Base-by-base conservation (phyloP, 176 grass and related monocot genomes). In the Echinochloa phyllopogon region DNA sequence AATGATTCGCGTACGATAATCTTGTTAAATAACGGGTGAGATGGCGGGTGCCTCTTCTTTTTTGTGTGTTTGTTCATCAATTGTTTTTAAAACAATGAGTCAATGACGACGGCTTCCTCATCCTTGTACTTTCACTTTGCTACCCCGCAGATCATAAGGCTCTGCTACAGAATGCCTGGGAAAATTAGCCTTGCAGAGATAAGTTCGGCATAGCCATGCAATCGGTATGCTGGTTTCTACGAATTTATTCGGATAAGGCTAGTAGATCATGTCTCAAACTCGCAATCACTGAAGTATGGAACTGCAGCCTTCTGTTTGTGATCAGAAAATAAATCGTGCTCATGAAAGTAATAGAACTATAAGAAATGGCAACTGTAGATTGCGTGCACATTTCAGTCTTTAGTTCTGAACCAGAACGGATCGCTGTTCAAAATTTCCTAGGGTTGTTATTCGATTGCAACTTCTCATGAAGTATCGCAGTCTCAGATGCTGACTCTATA, bases 401-500 rank as follows among this genome's bases (percentile, higher is more conserved):
- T n/a, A n/a, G 45, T 25, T 3, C 29, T 10, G 11, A 40, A 73
- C 10, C 36, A 55, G 10, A 74, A 74, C 13, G 52, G 4, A 41
- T 67, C 21, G 50, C 79, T 47, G 49, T 47, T 57, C 42, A 45
- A 6, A 68, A 57, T 57, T 71, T 41, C 65, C 9, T 15, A 38
- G 0, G 23, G 25, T 7, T 72, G 29, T 61, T 78, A 5, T 40
- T 61, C 45, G 48, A 24, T 41, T 16, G 2, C 6, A 47, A 38
- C 27, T 43, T 49, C 53, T 36, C 25, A 69, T 37, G 70, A 17
- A 29, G 48, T 61, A 12, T 50, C 52, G 50, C 37, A 12, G 7
- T 83, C 13, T 53, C 53, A 72, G 21, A 71, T 17, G 43, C 36
- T 77, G 64, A 52, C 5, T 51, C 73, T 41, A n/a, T 72, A 36